Percentiles rank a stretch among this genome's conserved stretches.
These are phyloP conservation scores for Lathyrus oleraceus DNA, from an alignment of 306 rosid species.

Conservation along the genomic window DNA sequence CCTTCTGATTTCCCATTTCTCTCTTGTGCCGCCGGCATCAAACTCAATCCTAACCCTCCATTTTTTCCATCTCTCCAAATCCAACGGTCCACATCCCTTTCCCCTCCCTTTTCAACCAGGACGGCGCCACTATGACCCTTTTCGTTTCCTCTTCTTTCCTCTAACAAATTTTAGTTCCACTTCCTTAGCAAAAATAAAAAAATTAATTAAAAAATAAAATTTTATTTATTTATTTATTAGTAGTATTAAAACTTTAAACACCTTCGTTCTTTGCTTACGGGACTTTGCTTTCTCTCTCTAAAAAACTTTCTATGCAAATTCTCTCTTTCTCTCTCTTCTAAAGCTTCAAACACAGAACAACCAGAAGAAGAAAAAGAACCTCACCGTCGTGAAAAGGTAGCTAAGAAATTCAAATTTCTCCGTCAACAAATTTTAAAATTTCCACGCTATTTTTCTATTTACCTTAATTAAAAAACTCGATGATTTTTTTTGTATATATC, in stretches of 20 bases:
- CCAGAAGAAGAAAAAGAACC: neutral
- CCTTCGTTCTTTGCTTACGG: slow-evolving; percentile 37
- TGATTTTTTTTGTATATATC: neutral
- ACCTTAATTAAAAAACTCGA: slow-evolving; percentile 6
- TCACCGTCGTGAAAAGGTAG: slow-evolving; percentile 43
- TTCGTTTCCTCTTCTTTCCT: neutral
- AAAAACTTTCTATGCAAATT: slow-evolving; percentile 15
- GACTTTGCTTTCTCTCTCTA: slow-evolving; percentile 46
- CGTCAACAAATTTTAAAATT: neutral
- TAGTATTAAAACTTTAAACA: slow-evolving; percentile 10
- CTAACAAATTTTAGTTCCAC: slow-evolving; percentile 20
- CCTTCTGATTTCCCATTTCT: neutral
- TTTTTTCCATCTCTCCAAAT: slow-evolving; percentile 23
- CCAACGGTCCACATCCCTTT: slow-evolving; percentile 43
- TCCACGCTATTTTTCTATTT: neutral
- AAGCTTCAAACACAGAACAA: slow-evolving; percentile 33
- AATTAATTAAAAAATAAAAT: neutral
- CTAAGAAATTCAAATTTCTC: slow-evolving; percentile 22
- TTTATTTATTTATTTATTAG: neutral
- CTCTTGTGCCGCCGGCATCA: slow-evolving; percentile 41
- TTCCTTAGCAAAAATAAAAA: slow-evolving; percentile 23
- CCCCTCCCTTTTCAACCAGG: slow-evolving; percentile 42
- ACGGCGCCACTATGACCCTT: slow-evolving; percentile 47
- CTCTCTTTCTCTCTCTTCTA: slow-evolving; percentile 39
- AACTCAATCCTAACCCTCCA: slow-evolving; percentile 44